Evolutionary conservation across 225 moss, liverwort and hornwort species (phyloP), one percentile per base, ranked within the genome.

Genomic region (Physcomitrium patens): DNA sequence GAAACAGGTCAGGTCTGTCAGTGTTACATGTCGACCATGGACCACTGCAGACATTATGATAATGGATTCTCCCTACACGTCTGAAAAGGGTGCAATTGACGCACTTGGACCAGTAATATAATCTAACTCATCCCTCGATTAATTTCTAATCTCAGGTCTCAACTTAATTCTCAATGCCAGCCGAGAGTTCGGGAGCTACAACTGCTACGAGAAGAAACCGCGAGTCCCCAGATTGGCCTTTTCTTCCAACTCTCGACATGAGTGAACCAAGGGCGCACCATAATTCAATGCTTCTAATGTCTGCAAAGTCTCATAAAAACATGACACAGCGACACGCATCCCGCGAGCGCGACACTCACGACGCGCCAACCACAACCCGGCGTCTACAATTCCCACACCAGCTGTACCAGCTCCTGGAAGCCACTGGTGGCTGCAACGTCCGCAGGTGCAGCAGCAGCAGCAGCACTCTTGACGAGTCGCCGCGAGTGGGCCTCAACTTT

Each of bases 341-440:
- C 61, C 65, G 16, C 23, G 45, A 23, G 8, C 65, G 18, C 12
- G 12, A 62, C 49, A 49, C 48, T 65, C 59, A 55, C 63, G 63
- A 56, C 67, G 46, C 42, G 58, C 31, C 2, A 65, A 42, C 48
- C 50, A 26, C 23, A 45, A 65, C 65, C 12, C 46, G 8, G 60
- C 18, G 53, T 56, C 68, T 61, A 76, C 0, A 37, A 64, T 63
- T 69, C 61, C 12, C 67, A 42, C 63, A 55, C 73, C 22, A 78
- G 41, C 62, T 63, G 65, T 83, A 83, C 82, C 82, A 60, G 62
- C 63, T 70, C 74, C 80, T 65, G 68, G 63, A 46, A 43, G 27
- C 68, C 78, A 79, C 75, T 82, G 78, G 61, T 69, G 60, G 73
- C 64, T 41, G 64, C 76, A 69, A 76, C 68, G 16, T 61, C 76